These are phyloP conservation scores for Diversispora epigaea DNA, from an alignment of 192 early-diverging fungal genomes.

Conservation along the genomic window DNA sequence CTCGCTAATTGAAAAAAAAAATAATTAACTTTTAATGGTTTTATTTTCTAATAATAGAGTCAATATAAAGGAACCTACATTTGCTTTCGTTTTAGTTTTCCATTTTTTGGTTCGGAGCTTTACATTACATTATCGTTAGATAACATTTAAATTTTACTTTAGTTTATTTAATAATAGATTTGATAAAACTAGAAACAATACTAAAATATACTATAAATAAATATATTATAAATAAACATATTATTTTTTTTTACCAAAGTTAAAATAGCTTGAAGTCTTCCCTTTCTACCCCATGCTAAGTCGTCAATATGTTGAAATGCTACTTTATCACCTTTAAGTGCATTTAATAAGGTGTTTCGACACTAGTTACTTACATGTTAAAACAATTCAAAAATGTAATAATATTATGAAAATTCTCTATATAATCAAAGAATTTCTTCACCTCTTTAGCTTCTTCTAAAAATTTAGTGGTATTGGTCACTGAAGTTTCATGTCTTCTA, in stretches of 20 bases:
- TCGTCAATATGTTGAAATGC: slow-evolving; percentile 35
- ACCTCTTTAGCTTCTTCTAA: slow-evolving; percentile 37
- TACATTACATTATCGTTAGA: too few relatives aligned
- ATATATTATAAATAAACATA: too few relatives aligned
- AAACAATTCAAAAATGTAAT: background rate
- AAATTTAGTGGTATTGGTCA: slow-evolving; percentile 32
- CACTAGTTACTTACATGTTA: background rate
- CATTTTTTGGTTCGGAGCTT: too few relatives aligned
- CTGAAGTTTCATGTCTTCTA: slow-evolving; percentile 39
- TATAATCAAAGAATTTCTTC: background rate
- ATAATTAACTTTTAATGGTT: background rate
- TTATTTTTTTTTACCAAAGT: slow-evolving; percentile 36
- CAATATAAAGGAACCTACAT: background rate
- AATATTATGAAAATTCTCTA: too few relatives aligned
- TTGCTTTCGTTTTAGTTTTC: too few relatives aligned
- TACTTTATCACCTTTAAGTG: slow-evolving; percentile 32
- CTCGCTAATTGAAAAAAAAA: slow-evolving; percentile 5
- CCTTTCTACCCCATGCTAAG: slow-evolving; percentile 36
- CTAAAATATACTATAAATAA: too few relatives aligned
- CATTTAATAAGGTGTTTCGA: slow-evolving; percentile 15
- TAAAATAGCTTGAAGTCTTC: slow-evolving; percentile 41
- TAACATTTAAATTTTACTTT: too few relatives aligned
- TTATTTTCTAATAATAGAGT: background rate
- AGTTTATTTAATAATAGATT: too few relatives aligned
- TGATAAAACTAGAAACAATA: too few relatives aligned